Evolutionary conservation across 139 green algal genomes (phyloP), one percentile per base, ranked within the genome.

Genomic region (Mesostigma viride): DNA sequence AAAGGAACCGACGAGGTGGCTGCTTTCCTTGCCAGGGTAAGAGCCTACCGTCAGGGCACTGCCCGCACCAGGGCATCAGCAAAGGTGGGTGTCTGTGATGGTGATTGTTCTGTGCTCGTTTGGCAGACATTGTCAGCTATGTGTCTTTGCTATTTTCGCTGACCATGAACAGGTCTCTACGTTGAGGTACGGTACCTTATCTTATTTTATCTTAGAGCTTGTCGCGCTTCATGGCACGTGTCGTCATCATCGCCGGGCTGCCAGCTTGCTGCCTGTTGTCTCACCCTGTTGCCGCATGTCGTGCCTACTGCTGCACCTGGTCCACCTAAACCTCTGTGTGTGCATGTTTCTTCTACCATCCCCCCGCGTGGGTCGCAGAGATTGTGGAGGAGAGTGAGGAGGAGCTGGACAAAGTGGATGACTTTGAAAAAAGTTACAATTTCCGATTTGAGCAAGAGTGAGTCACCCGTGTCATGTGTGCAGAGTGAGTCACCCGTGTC

Each of bases 391-490:
- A 65, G 60, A 65, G 60, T 6, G 35, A 5, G 40, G 60, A 60
- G 40, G 60, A 65, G 60, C 6, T 8, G 8, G 60, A 65, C 32
- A 28, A 28, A 28, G 32, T 45, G 40, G 60, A 67, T 34, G 33
- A 68, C 4, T 97, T 91, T 72, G 91, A 97, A 78, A 75, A 79
- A 2, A 44, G 53, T 2, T 96, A 94, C 70, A 97, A 97, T 79
- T 96, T 96, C 81, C 79, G 91, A 66, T 75, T 79, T 68, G 85
- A 95, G 84, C 89, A 97, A 77, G 83, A n/a, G n/a, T n/a, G n/a
- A n/a, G n/a, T n/a, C n/a, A n/a, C n/a, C n/a, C n/a, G n/a, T n/a
- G n/a, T n/a, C n/a, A n/a, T n/a, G n/a, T n/a, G n/a, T n/a, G n/a
- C n/a, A n/a, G n/a, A n/a, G n/a, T n/a, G n/a, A n/a, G n/a, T n/a